Percentiles rank a stretch among this genome's conserved stretches.
These are phyloP conservation scores for Wickerhamiella qilinensis DNA, from an alignment of 805 yeast genomes.

Conservation along the genomic window DNA sequence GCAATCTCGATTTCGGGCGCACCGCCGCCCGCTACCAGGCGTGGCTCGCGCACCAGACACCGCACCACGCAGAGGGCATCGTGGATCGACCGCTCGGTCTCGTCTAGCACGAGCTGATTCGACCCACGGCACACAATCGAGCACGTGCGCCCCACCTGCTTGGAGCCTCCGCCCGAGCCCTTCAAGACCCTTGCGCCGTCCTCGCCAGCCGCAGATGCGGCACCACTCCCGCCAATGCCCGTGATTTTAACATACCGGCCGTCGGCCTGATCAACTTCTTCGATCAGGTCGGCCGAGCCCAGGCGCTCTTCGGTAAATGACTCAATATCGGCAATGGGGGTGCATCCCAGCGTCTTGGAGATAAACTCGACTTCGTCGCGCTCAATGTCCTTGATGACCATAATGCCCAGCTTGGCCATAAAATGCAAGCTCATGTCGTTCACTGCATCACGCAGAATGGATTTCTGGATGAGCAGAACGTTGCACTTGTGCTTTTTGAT, in stretches of 20 bases:
- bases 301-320: conserved; percentile 83
- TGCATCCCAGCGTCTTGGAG: conserved; percentile 73
- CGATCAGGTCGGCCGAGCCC: conserved; percentile 82
- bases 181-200: conserved; percentile 12
- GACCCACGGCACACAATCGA: conserved; percentile 93
- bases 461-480: conserved; percentile 75
- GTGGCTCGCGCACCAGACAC: conserved; percentile 75
- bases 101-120: conserved; percentile 76
- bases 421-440: conserved; percentile 91
- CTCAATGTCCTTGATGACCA: conserved; percentile 91
- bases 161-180: background rate
- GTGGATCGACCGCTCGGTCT: conserved; percentile 91
- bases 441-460: conserved; percentile 89
- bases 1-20: conserved; percentile 93
- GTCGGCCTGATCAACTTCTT: conserved; percentile 79
- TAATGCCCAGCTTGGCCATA: conserved; percentile 75
- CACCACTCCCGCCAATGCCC: conserved; percentile 41
- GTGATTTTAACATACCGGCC: conserved; percentile 79
- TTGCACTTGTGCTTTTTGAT: conserved; percentile 95
- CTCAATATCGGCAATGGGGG: conserved; percentile 91
- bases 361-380: conserved; percentile 93
- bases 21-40: conserved; percentile 95
- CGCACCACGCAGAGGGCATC: conserved; percentile 92
- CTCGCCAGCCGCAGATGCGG: conserved; percentile 23
- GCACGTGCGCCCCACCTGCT: conserved; percentile 7